These are phyloP conservation scores for Alternaria solani DNA, from an alignment of 2,329 filamentous ascomycete species.

Conservation along the genomic window DNA sequence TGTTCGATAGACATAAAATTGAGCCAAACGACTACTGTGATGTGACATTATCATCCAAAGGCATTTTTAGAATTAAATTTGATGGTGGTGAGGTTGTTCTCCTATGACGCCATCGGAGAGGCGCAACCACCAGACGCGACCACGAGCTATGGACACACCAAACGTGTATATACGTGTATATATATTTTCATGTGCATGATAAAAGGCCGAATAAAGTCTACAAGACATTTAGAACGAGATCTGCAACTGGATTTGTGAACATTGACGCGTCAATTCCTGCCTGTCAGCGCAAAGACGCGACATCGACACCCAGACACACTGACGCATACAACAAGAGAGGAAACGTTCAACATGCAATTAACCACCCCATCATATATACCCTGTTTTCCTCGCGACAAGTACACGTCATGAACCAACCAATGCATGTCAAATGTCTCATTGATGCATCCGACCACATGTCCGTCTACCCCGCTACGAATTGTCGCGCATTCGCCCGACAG, in stretches of 20 bases:
- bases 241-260: background rate
- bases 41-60: no score
- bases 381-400: background rate
- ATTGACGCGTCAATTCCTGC: background rate
- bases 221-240: no score
- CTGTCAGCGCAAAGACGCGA: background rate
- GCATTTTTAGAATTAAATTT: background rate
- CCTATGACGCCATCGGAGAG: background rate
- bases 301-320: background rate
- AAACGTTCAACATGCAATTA: conserved; percentile 15
- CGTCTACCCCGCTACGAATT: background rate
- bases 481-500: background rate
- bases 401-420: conserved; percentile 1
- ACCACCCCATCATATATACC: conserved; percentile 11
- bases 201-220: no score
- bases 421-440: conserved; percentile 11
- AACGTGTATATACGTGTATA: background rate
- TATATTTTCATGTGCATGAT: background rate
- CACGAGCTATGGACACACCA: background rate
- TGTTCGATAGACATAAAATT: background rate
- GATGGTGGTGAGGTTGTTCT: background rate
- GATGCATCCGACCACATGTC: background rate
- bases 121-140: background rate
- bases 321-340: background rate
- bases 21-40: rapidly evolving